Evolutionary conservation across 2,329 filamentous ascomycete genomes (phyloP), one percentile per base, ranked within the genome.

Genomic region (Aureobasidium sp.): DNA sequence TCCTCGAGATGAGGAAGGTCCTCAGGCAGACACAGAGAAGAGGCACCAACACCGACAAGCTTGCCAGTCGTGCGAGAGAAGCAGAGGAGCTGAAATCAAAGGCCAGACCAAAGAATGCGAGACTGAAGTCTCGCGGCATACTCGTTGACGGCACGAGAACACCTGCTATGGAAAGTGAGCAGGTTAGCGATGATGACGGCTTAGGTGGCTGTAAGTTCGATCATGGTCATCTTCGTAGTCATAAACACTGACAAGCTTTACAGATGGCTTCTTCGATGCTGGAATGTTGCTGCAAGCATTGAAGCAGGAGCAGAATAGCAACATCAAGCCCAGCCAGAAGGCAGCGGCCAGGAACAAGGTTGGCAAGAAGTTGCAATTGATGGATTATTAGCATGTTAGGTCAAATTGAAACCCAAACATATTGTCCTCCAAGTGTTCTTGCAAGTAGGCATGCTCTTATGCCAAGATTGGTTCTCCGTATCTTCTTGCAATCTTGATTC

Each of bases 181-280:
- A 84, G 50, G 82, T 86, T 37, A 92, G 90, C 67, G 92, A 96
- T 70, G 89, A 92, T 75, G 92, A 96, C 71, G 90, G 91, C 67
- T 82, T 97, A 71, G 92, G 92, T 67, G 92, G 93, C 75, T 97
- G 92, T 96, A 84, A 87, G 90, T 87, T 66, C 70, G 59, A n/a
- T 24, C 26, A 3, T 12, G 1, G 5, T 32, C 7, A 3, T 2
- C 3, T 36, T 7, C 12, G 26, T 43, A 15, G 41, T 39, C 39
- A 20, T 20, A 2, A 9, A 34, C 29, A 53, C 64, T 67, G 59
- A 66, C 60, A 12, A 37, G 3, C 36, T 24, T 61, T 36, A n/a
- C 71, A 96, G 92, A 97, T 79, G 93, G 93, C 36, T 97, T 97
- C 80, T 97, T 97, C 76, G 93, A 97, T 73, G 92, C 93, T 0